phyloP scores from a whole-genome alignment of 768 basidiomycete genomes.

The Pholiota conissans region DNA sequence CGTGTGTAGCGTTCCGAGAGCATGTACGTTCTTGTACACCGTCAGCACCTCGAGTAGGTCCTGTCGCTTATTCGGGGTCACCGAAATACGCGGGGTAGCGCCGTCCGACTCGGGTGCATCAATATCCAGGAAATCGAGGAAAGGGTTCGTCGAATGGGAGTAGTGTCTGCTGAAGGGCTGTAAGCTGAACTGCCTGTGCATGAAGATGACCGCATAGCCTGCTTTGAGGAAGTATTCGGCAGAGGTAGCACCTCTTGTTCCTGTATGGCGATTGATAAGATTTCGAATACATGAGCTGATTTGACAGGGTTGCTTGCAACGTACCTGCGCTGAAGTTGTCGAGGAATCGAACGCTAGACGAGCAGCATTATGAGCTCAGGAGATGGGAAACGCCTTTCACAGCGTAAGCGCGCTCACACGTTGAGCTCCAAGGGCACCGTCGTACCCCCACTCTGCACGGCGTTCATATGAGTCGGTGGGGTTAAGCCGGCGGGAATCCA shows the following conservation, averaged over 20 bases:
- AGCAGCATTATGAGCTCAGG: conserved; percentile 24
- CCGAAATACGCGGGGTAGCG: conserved; percentile 55
- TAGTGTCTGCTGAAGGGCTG: conserved; percentile 98
- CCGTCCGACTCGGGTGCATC: conserved; percentile 27
- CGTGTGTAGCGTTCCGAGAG: conserved; percentile 73
- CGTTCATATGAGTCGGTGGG: conserved; percentile 6
- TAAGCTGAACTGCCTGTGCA: conserved; percentile 96
- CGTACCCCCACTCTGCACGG: conserved; percentile 88
- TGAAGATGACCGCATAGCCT: conserved; percentile 97
- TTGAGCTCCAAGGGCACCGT: conserved; percentile 98
- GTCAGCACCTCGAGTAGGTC: conserved; percentile 73
- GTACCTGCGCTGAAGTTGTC: conserved; percentile 98
- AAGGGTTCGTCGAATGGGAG: conserved; percentile 97
- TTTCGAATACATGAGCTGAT: not conserved
- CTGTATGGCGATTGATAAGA: conserved; percentile 36
- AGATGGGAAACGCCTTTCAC: conserved; percentile 14
- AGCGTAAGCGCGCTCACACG: conserved; percentile 69
- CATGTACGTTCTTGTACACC: conserved; percentile 80
- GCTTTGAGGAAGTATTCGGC: conserved; percentile 96
- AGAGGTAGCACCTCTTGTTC: conserved; percentile 95
- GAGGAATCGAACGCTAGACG: conserved; percentile 87
- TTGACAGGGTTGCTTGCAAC: too few species aligned
- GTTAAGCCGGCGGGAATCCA: not conserved
- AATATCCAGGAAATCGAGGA: conserved; percentile 92
- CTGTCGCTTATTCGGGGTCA: conserved; percentile 62